phyloP scores from a whole-genome alignment of 106 monocot genomes.

The Acorus gramineus region DNA sequence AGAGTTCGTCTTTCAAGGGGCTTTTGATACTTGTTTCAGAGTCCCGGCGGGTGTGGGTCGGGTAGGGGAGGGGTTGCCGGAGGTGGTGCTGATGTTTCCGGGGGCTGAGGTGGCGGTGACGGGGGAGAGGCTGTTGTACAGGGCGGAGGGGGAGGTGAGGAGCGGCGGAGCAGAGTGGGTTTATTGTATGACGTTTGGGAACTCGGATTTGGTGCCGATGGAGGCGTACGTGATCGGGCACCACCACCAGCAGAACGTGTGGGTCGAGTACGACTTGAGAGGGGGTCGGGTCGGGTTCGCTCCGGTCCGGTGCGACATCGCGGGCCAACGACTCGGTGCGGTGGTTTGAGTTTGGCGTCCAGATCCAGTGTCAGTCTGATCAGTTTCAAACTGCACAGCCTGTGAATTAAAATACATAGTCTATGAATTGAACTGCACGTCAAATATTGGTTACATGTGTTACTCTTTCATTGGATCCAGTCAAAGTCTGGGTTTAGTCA shows the following conservation, averaged over 20 bases:
- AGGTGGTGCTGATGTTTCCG: slow-evolving; percentile 47
- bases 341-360: not conserved
- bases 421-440: too few species aligned
- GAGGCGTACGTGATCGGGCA: slow-evolving; percentile 88
- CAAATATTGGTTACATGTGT: too few species aligned
- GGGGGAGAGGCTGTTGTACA: slow-evolving; percentile 56
- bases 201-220: slow-evolving; percentile 76
- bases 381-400: too few species aligned
- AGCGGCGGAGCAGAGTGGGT: slow-evolving; percentile 23
- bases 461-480: too few species aligned
- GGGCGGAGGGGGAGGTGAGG: slow-evolving; percentile 36
- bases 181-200: slow-evolving; percentile 93
- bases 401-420: too few species aligned
- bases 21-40: slow-evolving; percentile 75
- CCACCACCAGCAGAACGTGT: slow-evolving; percentile 92
- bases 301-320: slow-evolving; percentile 65
- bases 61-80: slow-evolving; percentile 21
- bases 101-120: slow-evolving; percentile 65
- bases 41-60: slow-evolving; percentile 5
- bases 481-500: too few species aligned
- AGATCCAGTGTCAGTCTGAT: too few species aligned
- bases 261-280: slow-evolving; percentile 92
- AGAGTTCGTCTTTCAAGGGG: slow-evolving; percentile 66
- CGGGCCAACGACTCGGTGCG: slow-evolving; percentile 47
- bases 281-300: slow-evolving; percentile 73